Percentiles rank a stretch among this genome's conserved stretches.
Evolutionary conservation across 805 yeast species (phyloP).

Genomic region (Komagataella pastoris): DNA sequence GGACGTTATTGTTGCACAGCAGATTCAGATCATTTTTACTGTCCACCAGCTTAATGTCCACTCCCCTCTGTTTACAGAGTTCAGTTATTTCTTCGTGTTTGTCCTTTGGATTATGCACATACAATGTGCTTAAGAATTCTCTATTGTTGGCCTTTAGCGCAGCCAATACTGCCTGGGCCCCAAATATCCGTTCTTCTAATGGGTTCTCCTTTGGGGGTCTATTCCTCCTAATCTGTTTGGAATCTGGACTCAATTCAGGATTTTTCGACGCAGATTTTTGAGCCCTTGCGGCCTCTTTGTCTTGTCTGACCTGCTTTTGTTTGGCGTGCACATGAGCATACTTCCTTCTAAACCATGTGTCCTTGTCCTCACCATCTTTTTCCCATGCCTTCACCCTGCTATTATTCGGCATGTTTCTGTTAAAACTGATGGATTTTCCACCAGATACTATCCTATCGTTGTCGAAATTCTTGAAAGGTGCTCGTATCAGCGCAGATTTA

Average conservation of each 20-base stretch:
- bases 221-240: no score
- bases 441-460: neutral
- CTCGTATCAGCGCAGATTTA: neutral
- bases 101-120: slow-evolving; percentile 25
- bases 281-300: slow-evolving; percentile 9
- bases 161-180: slow-evolving; percentile 62
- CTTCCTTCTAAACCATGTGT: slow-evolving; percentile 43
- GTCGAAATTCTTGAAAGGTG: neutral
- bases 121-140: slow-evolving; percentile 34
- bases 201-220: slow-evolving; percentile 21
- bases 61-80: slow-evolving; percentile 29
- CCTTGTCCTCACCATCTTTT: slow-evolving; percentile 44
- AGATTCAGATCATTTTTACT: slow-evolving; percentile 42
- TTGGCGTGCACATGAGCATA: slow-evolving; percentile 57
- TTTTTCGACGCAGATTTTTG: neutral
- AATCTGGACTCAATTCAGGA: neutral
- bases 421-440: slow-evolving; percentile 15
- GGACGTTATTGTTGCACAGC: slow-evolving; percentile 56
- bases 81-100: slow-evolving; percentile 26
- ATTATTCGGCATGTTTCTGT: slow-evolving; percentile 27
- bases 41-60: slow-evolving; percentile 21
- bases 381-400: slow-evolving; percentile 52
- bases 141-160: slow-evolving; percentile 50
- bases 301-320: slow-evolving; percentile 17
- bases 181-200: slow-evolving; percentile 57